phyloP scores from a whole-genome alignment of 2,329 filamentous ascomycete species.

The Endocalyx cinctus region DNA sequence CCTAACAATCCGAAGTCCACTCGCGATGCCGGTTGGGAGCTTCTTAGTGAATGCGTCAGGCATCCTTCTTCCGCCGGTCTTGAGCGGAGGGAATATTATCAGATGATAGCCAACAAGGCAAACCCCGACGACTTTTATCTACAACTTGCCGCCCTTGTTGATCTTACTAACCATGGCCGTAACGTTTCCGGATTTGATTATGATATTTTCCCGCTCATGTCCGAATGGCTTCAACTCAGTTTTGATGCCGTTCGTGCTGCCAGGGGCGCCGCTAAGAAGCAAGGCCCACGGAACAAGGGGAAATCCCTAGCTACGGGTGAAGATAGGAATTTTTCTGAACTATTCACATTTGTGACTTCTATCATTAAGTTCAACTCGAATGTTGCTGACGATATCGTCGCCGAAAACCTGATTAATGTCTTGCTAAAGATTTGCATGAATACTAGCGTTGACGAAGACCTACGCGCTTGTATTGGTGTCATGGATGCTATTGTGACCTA shows the following conservation, averaged over 20 bases:
- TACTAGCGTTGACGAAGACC: constrained; percentile 60
- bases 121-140: constrained; percentile 61
- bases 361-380: constrained; percentile 74
- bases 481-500: constrained; percentile 70
- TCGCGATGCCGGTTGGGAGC: constrained; percentile 59
- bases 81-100: constrained; percentile 62
- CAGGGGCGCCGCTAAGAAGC: constrained; percentile 46
- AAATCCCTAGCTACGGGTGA: constrained; percentile 42
- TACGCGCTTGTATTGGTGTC: constrained; percentile 62
- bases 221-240: constrained; percentile 52
- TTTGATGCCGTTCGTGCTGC: constrained; percentile 51
- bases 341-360: constrained; percentile 63
- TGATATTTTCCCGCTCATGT: constrained; percentile 59
- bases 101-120: constrained; percentile 52
- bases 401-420: constrained; percentile 56
- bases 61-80: constrained; percentile 59
- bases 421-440: constrained; percentile 64
- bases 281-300: constrained; percentile 38
- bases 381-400: constrained; percentile 57
- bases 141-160: constrained; percentile 59
- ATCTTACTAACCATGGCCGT: constrained; percentile 58
- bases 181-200: constrained; percentile 64
- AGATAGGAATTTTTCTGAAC: constrained; percentile 56
- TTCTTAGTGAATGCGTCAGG: constrained; percentile 61
- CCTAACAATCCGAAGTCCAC: constrained; percentile 47